Percentiles rank a stretch among this genome's conserved stretches.
These are phyloP conservation scores for Parastagonospora nodorum DNA, from an alignment of 2,329 filamentous ascomycete genomes.

Conservation along the genomic window DNA sequence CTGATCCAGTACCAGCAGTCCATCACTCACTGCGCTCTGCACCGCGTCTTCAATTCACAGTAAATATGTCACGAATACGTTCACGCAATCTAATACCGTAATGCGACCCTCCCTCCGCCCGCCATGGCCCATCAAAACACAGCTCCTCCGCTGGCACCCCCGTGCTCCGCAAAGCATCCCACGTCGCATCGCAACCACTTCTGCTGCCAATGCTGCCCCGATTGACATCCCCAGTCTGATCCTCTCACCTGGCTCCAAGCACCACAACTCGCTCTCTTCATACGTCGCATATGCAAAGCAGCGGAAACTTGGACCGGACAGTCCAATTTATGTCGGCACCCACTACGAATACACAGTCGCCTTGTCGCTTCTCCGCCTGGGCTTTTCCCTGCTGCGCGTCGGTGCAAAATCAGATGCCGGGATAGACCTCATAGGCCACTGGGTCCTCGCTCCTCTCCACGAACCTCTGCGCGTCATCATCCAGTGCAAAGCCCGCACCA, in stretches of 20 bases:
- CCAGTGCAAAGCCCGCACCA: conserved; percentile 72
- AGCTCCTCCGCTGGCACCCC: conserved; percentile 28
- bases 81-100: conserved; percentile 14
- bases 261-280: conserved; percentile 67
- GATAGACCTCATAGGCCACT: conserved; percentile 75
- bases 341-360: conserved; percentile 76
- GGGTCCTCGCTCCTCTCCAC: conserved; percentile 56
- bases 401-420: conserved; percentile 72
- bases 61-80: conserved; percentile 27
- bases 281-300: conserved; percentile 69
- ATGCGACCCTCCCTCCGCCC: conserved; percentile 34
- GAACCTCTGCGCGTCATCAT: conserved; percentile 53
- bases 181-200: conserved; percentile 36
- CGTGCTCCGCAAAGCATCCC: conserved; percentile 30
- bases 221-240: conserved; percentile 34
- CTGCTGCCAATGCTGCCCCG: conserved; percentile 25
- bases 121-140: conserved; percentile 24
- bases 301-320: conserved; percentile 59
- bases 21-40: conserved; percentile 1
- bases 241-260: conserved; percentile 36
- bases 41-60: conserved; percentile 2
- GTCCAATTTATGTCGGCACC: conserved; percentile 72
- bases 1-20: neutral
- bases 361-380: conserved; percentile 60
- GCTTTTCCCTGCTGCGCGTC: conserved; percentile 68